Percentiles rank a stretch among this genome's conserved stretches.
These are phyloP conservation scores for Mayamaea pseudoterrestris DNA, from an alignment of 108 stramenopile species.

Conservation along the genomic window DNA sequence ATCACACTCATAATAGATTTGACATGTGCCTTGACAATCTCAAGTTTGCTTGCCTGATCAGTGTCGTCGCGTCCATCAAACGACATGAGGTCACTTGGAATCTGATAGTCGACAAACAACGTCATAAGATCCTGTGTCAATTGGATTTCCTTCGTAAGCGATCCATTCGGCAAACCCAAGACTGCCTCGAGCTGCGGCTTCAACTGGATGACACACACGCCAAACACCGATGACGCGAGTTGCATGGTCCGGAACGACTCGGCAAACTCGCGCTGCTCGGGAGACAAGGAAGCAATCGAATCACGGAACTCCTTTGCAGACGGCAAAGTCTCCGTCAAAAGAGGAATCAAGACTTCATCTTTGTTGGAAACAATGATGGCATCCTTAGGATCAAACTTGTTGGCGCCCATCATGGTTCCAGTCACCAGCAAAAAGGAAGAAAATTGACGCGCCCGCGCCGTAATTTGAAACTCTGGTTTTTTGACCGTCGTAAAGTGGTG, in stretches of 20 bases:
- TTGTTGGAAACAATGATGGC: constrained; percentile 81
- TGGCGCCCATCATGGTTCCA: constrained; percentile 51
- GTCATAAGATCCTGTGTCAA: constrained; percentile 75
- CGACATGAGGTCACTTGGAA: constrained; percentile 72
- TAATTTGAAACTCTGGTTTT: constrained; percentile 13
- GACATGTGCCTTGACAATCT: constrained; percentile 48
- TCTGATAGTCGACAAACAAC: constrained; percentile 74
- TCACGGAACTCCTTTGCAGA: constrained; percentile 82
- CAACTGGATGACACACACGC: constrained; percentile 63
- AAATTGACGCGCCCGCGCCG: constrained; percentile 67
- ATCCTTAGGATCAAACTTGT: constrained; percentile 60
- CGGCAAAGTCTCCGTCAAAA: constrained; percentile 65
- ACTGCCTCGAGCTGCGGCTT: constrained; percentile 79
- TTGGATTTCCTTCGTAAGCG: constrained; percentile 75
- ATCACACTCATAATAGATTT: constrained; percentile 57
- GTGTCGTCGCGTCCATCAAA: constrained; percentile 37
- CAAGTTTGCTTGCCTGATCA: constrained; percentile 19
- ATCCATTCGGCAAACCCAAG: constrained; percentile 41
- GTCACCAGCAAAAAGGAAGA: constrained; percentile 59
- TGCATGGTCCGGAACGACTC: constrained; percentile 71
- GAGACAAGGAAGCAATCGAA: constrained; percentile 67
- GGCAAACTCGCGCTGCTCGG: constrained; percentile 77
- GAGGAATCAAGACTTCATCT: constrained; percentile 74
- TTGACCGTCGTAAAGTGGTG: constrained; percentile 15
- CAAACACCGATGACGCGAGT: constrained; percentile 71